phyloP scores from a whole-genome alignment of 2,329 filamentous ascomycete species.

The Penicillium sp. region DNA sequence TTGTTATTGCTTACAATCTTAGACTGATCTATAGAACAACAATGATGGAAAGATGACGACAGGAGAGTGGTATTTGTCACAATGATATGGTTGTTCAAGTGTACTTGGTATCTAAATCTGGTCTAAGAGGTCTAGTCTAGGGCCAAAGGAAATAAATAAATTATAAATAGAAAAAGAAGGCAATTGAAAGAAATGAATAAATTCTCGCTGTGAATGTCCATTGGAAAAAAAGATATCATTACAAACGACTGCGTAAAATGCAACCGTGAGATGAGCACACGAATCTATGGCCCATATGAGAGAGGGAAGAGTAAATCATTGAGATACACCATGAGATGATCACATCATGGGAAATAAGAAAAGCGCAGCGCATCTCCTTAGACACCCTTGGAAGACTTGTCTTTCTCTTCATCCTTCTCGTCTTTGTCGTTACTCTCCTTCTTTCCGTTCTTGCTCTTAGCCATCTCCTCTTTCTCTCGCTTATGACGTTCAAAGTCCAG shows the following conservation, averaged over 20 bases:
- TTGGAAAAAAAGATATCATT: neutral
- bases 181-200: neutral
- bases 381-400: neutral
- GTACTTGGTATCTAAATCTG: too few species aligned
- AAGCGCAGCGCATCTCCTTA: neutral
- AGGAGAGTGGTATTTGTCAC: neutral
- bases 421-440: neutral
- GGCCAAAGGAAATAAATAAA: neutral
- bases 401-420: neutral
- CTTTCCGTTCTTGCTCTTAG: neutral
- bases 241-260: neutral
- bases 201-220: neutral
- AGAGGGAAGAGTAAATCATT: neutral
- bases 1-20: neutral
- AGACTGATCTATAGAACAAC: neutral
- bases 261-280: neutral
- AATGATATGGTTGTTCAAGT: neutral
- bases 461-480: slow-evolving; percentile 8
- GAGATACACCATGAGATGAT: neutral
- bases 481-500: slow-evolving; percentile 29
- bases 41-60: neutral
- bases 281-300: neutral
- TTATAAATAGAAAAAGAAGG: neutral
- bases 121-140: neutral
- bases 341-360: neutral